phyloP scores from a whole-genome alignment of 768 basidiomycete genomes.

The Amanita jacksonii region DNA sequence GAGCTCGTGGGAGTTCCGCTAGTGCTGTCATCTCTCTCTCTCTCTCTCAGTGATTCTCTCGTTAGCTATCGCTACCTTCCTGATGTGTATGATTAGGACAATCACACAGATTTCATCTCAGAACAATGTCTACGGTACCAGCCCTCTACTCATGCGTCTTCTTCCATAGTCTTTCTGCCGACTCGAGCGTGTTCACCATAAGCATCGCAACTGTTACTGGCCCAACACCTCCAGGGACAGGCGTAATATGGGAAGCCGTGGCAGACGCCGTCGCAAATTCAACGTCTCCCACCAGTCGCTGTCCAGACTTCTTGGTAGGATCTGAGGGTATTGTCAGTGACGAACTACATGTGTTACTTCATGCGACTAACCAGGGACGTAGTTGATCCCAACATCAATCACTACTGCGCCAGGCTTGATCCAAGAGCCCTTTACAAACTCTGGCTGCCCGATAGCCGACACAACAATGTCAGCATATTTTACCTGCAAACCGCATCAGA shows the following conservation, averaged over 20 bases:
- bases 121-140: slow-evolving; percentile 46
- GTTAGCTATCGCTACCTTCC: too few relatives aligned
- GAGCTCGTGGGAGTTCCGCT: slow-evolving; percentile 65
- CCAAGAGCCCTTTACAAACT: slow-evolving; percentile 90
- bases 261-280: slow-evolving; percentile 68
- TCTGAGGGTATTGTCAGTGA: slow-evolving; percentile 34
- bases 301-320: slow-evolving; percentile 85
- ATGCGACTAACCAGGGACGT: slow-evolving; percentile 59
- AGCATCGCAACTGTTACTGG: slow-evolving; percentile 99
- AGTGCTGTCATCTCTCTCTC: too few relatives aligned
- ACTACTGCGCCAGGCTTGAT: slow-evolving; percentile 91
- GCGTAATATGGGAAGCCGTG: slow-evolving; percentile 87
- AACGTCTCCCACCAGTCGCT: slow-evolving; percentile 94
- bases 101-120: slow-evolving; percentile 48
- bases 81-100: too few relatives aligned
- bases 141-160: slow-evolving; percentile 42
- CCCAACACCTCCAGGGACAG: slow-evolving; percentile 97
- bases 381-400: slow-evolving; percentile 98
- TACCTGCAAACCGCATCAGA: slow-evolving; percentile 36
- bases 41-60: slow-evolving; percentile 62
- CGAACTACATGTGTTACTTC: background rate
- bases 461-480: slow-evolving; percentile 85
- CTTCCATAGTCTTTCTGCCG: slow-evolving; percentile 78
- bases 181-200: slow-evolving; percentile 87
- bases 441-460: slow-evolving; percentile 92